Evolutionary conservation across 345 rosid species (phyloP).

Genomic region (Bruguiera parviflora): DNA sequence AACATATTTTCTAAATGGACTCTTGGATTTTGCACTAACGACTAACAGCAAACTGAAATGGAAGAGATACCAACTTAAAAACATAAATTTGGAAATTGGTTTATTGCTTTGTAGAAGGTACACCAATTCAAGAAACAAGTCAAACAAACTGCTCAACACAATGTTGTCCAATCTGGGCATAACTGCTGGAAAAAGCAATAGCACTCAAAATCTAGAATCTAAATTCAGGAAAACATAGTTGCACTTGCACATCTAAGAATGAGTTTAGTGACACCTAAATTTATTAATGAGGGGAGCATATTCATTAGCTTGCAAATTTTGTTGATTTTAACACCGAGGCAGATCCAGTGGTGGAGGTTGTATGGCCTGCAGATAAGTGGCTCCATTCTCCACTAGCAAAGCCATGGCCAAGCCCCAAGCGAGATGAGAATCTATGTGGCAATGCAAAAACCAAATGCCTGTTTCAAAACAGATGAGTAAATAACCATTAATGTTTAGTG

Average conservation of each 20-base stretch:
- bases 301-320: constrained; percentile 1
- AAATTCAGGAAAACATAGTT: not conserved
- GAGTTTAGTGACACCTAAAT: not conserved
- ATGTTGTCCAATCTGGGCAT: constrained; percentile 4
- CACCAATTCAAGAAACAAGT: not conserved
- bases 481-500: not conserved
- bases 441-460: constrained; percentile 78
- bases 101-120: constrained; percentile 13
- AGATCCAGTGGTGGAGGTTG: constrained; percentile 83
- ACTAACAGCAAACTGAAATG: not conserved
- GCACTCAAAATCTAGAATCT: not conserved
- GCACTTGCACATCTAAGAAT: constrained; percentile 6
- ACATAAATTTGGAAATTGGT: not conserved
- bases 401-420: constrained; percentile 64
- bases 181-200: not conserved
- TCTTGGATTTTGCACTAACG: not conserved
- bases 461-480: constrained; percentile 20
- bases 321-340: constrained; percentile 53
- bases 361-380: constrained; percentile 59
- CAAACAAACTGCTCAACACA: constrained; percentile 9
- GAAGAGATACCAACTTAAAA: no score
- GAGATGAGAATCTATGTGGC: constrained; percentile 77
- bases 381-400: constrained; percentile 78
- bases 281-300: constrained; percentile 3
- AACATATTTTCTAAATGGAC: not conserved